These are phyloP conservation scores for Sporothrix luriei DNA, from an alignment of 2,329 filamentous ascomycete genomes.

Conservation along the genomic window DNA sequence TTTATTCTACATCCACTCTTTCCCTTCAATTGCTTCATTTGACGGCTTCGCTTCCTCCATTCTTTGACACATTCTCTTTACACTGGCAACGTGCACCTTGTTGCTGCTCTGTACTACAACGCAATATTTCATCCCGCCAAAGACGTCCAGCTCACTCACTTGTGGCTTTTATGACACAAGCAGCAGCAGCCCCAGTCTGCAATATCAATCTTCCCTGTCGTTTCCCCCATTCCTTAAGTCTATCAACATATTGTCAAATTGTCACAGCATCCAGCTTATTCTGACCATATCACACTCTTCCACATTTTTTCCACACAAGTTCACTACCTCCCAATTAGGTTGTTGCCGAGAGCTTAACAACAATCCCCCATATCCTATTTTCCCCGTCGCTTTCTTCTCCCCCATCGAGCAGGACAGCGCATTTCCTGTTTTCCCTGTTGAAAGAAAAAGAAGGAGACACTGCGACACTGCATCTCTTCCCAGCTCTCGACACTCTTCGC, in stretches of 20 bases:
- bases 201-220: neutral
- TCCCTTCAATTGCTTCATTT: neutral
- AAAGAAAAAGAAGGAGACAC: neutral
- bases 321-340: too few species aligned
- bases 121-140: neutral
- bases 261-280: neutral
- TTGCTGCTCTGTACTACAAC: slow-evolving; percentile 8
- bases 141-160: slow-evolving; percentile 20
- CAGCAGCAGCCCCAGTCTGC: neutral
- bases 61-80: neutral
- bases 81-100: neutral
- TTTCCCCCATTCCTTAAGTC: neutral
- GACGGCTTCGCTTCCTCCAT: neutral
- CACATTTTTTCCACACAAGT: too few species aligned
- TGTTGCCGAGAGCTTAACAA: too few species aligned
- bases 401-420: neutral
- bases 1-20: neutral
- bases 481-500: neutral
- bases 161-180: slow-evolving; percentile 14
- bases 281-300: too few species aligned
- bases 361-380: too few species aligned
- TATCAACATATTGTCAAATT: neutral
- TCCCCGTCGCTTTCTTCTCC: neutral
- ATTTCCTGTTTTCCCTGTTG: neutral
- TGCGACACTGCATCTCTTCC: neutral